Conservation (phyloP, 495 filamentous ascomycete genomes). For the Pyrenula aspistea region DNA sequence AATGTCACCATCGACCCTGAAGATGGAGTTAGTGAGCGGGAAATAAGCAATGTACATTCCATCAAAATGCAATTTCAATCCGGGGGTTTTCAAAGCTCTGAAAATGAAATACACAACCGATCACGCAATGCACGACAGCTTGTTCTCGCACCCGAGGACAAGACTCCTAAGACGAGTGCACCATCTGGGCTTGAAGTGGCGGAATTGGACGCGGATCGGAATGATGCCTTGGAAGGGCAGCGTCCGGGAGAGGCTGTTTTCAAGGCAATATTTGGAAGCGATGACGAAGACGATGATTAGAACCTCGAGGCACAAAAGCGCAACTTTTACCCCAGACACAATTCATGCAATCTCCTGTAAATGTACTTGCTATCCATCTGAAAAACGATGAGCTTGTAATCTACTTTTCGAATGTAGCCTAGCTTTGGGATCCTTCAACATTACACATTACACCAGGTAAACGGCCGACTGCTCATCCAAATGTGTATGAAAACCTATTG, state of each 20-base stretch:
- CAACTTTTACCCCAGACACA: too few species aligned
- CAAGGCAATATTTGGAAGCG: slow-evolving; percentile 85
- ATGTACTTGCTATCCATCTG: too few species aligned
- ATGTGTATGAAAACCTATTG: too few species aligned
- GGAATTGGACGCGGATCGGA: slow-evolving; percentile 61
- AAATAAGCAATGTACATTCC: background rate
- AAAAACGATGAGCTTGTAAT: too few species aligned
- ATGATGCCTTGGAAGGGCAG: slow-evolving; percentile 75
- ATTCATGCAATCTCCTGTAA: too few species aligned
- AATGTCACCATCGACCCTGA: slow-evolving; percentile 54
- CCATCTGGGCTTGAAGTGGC: slow-evolving; percentile 7
- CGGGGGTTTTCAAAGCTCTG: slow-evolving; percentile 21
- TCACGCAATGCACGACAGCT: slow-evolving; percentile 27
- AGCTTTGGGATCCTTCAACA: too few species aligned
- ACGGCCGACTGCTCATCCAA: too few species aligned
- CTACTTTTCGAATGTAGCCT: too few species aligned
- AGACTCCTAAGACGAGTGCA: slow-evolving; percentile 5
- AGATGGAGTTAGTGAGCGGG: slow-evolving; percentile 8
- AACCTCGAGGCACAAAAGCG: background rate
- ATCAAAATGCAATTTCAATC: slow-evolving; percentile 21
- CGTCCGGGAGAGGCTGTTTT: slow-evolving; percentile 84
- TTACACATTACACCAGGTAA: too few species aligned
- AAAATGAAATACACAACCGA: slow-evolving; percentile 25
- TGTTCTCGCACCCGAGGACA: slow-evolving; percentile 14
- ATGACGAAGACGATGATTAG: slow-evolving; percentile 61